Base-by-base conservation (phyloP, 805 yeast species). In the Wickerhamiella alocasiicola region DNA sequence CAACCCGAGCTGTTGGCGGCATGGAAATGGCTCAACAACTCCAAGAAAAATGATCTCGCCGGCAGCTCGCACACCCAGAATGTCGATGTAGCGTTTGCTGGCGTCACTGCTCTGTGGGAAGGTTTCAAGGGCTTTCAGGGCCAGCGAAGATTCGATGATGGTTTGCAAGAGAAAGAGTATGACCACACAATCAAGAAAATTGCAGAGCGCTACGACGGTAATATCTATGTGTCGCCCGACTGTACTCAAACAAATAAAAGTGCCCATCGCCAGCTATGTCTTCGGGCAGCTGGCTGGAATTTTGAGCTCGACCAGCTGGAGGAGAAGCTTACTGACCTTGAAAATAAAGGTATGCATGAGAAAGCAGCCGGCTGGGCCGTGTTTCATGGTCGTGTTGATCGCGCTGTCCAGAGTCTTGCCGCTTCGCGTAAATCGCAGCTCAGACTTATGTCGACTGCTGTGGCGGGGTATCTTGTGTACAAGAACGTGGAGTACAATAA, bases 331-430 rank as follows among this genome's bases (percentile, higher is more conserved):
- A 60, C 62, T 17, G 64, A 66, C 30, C 65, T 88, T 30, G 72
- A 78, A 17, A 58, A 62, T 0, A 57, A 63, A 12, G 85, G 81
- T 0, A 70, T 72, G 44, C 71, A 71, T 46, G 94, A 85, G 46
- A 78, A 88, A 55, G 97, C 98, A 1, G 98, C 96, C 1, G 97
- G 94, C 0, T 83, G 95, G 94, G 96, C 96, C 0, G 87, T 85
- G 0, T 88, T 88, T 58, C 88, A 83, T 55, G 95, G 94, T 5
- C 82, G 85, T 56, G 81, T 88, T 2, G 69, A 72, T 2, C 69
- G 76, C 37, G 94, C 96, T 0, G 81, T 87, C 3, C 75, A 74
- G 31, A 78, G 84, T n/a, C 63, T 88, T 41, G 74, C 81, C 0
- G 66, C 72, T n/a, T 74, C 94, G 2, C 76, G 76, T 36, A 76